phyloP scores from a whole-genome alignment of 257 asterid species.

The Buddleja alternifolia region DNA sequence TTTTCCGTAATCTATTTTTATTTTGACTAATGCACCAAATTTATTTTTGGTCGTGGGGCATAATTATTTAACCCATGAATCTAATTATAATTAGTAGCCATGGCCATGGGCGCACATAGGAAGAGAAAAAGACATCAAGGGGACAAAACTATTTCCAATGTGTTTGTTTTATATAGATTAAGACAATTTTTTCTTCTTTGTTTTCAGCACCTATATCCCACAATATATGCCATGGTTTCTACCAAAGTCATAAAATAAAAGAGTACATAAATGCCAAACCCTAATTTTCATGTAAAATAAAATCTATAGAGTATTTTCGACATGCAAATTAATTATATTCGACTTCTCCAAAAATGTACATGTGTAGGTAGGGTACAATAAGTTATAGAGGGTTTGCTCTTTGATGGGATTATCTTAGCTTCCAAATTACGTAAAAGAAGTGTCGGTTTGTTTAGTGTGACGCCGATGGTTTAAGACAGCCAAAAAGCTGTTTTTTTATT shows the following conservation, averaged over 20 bases:
- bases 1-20: too few species aligned
- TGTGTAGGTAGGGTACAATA: not conserved
- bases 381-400: not conserved
- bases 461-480: slow-evolving; percentile 3
- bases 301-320: too few species aligned
- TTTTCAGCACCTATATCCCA: slow-evolving; percentile 20
- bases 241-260: slow-evolving; percentile 2
- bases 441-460: slow-evolving; percentile 29
- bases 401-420: slow-evolving; percentile 36
- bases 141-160: slow-evolving; percentile 24
- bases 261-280: too few species aligned
- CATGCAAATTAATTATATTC: not conserved
- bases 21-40: too few species aligned
- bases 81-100: not conserved
- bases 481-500: slow-evolving; percentile 19
- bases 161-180: not conserved
- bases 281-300: too few species aligned
- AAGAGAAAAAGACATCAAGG: slow-evolving; percentile 6
- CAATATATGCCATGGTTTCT: slow-evolving; percentile 21
- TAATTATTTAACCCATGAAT: not conserved
- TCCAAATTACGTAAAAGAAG: slow-evolving; percentile 32
- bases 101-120: slow-evolving; percentile 2
- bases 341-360: not conserved
- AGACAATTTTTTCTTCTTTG: slow-evolving; percentile 9
- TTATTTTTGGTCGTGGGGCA: too few species aligned